These are phyloP conservation scores for Westerdykella sp. DNA, from an alignment of 2,329 filamentous ascomycete genomes.

Conservation along the genomic window DNA sequence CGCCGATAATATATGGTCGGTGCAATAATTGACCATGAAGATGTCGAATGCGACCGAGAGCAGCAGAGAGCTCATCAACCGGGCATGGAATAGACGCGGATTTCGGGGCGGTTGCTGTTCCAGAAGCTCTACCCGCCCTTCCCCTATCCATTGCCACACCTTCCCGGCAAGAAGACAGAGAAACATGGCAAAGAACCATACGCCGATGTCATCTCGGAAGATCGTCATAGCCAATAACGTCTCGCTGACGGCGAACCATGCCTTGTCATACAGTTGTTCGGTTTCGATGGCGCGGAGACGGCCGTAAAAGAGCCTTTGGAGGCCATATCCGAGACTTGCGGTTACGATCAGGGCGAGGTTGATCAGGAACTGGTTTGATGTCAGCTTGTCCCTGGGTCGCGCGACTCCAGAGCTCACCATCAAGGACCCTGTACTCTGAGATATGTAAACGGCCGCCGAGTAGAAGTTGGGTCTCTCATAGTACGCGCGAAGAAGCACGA, in stretches of 20 bases:
- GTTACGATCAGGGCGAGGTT: slow-evolving; percentile 83
- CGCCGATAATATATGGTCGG: slow-evolving; percentile 76
- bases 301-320: slow-evolving; percentile 88
- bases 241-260: slow-evolving; percentile 96
- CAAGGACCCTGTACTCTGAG: slow-evolving; percentile 91
- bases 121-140: slow-evolving; percentile 85
- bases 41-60: slow-evolving; percentile 75
- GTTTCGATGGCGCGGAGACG: slow-evolving; percentile 87
- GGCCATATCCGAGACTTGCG: slow-evolving; percentile 71
- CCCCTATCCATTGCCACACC: slow-evolving; percentile 97
- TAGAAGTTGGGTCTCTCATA: slow-evolving; percentile 97
- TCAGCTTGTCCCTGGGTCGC: slow-evolving; percentile 6
- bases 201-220: slow-evolving; percentile 89
- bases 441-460: slow-evolving; percentile 92
- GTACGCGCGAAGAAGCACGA: slow-evolving; percentile 83
- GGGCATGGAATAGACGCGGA: slow-evolving; percentile 77
- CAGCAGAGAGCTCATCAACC: slow-evolving; percentile 70
- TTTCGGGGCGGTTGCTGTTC: slow-evolving; percentile 93
- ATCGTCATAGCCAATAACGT: slow-evolving; percentile 98
- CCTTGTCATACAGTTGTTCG: slow-evolving; percentile 94
- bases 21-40: slow-evolving; percentile 72
- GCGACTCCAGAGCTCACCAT: slow-evolving; percentile 55
- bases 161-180: slow-evolving; percentile 86
- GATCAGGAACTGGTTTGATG: slow-evolving; percentile 63
- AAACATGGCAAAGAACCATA: slow-evolving; percentile 96